Conservation (phyloP, 306 rosid species). For the Sindora glabra region DNA sequence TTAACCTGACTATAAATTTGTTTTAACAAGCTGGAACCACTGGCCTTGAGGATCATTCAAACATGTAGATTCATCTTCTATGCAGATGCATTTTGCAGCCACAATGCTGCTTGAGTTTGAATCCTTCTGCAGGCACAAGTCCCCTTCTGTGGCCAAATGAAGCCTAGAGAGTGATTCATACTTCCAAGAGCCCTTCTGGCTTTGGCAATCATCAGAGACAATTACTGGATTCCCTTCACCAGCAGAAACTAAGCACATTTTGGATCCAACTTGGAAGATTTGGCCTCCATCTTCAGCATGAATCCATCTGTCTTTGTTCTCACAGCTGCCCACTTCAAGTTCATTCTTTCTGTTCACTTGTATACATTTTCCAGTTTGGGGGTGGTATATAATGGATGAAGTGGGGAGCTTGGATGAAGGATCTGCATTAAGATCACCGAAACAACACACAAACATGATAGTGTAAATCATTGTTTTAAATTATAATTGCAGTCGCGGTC, state of each 20-base stretch:
- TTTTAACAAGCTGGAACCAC: constrained; percentile 39
- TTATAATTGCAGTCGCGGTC: too few species aligned
- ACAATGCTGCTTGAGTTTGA: constrained; percentile 24
- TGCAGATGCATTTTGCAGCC: constrained; percentile 37
- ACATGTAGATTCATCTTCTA: constrained; percentile 28
- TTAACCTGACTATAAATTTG: too few species aligned
- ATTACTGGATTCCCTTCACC: constrained; percentile 24
- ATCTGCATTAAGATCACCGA: constrained; percentile 26
- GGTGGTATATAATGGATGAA: constrained; percentile 28
- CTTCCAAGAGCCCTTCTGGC: constrained; percentile 27
- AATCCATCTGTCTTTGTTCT: constrained; percentile 23
- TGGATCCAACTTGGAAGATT: background rate
- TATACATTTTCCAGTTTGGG: constrained; percentile 33
- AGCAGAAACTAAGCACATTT: constrained; percentile 19
- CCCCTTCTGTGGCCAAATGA: constrained; percentile 31
- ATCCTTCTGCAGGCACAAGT: constrained; percentile 30
- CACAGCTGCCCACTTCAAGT: constrained; percentile 35
- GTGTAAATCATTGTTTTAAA: too few species aligned
- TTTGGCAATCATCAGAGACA: constrained; percentile 25
- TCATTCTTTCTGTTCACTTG: constrained; percentile 25
- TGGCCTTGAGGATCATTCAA: constrained; percentile 35
- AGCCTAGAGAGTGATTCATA: constrained; percentile 25
- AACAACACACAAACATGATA: background rate
- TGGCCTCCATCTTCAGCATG: background rate
- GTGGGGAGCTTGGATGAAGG: constrained; percentile 27